Evolutionary conservation across 768 basidiomycete genomes (phyloP).

Genomic region (Panus rudis): DNA sequence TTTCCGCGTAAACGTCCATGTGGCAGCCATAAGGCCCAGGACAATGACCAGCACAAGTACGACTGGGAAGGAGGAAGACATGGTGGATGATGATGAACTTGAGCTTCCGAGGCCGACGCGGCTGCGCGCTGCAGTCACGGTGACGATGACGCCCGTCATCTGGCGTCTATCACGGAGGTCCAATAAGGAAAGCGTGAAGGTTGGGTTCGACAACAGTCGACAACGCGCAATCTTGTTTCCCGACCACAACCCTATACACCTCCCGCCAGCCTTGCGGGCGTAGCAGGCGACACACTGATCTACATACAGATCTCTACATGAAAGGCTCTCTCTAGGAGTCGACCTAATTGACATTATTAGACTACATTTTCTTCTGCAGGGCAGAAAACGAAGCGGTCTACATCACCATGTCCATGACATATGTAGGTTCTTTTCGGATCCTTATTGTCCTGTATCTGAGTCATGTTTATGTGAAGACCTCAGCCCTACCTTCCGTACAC

Average conservation of each 20-base stretch:
- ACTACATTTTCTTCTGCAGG: neutral
- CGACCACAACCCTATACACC: neutral
- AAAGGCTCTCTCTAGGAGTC: no score
- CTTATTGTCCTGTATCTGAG: neutral
- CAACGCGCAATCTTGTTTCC: neutral
- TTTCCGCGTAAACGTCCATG: constrained; percentile 71
- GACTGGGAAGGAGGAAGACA: constrained; percentile 69
- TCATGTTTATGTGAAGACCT: neutral
- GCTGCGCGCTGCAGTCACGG: neutral
- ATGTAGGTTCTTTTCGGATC: neutral
- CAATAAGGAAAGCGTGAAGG: neutral
- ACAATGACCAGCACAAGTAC: constrained; percentile 60
- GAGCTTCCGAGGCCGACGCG: neutral
- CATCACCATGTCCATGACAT: neutral
- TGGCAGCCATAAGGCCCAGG: constrained; percentile 52
- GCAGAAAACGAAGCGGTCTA: no score
- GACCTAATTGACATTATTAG: no score
- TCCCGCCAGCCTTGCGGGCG: neutral
- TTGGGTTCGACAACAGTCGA: neutral
- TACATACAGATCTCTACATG: no score
- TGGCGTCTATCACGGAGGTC: neutral
- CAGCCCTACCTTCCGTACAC: neutral
- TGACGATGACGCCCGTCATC: neutral
- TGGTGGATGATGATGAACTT: constrained; percentile 21
- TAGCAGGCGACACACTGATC: no score